These are phyloP conservation scores for Houttuynia cordata DNA, from an alignment of 164 flowering plant genomes.

Conservation along the genomic window DNA sequence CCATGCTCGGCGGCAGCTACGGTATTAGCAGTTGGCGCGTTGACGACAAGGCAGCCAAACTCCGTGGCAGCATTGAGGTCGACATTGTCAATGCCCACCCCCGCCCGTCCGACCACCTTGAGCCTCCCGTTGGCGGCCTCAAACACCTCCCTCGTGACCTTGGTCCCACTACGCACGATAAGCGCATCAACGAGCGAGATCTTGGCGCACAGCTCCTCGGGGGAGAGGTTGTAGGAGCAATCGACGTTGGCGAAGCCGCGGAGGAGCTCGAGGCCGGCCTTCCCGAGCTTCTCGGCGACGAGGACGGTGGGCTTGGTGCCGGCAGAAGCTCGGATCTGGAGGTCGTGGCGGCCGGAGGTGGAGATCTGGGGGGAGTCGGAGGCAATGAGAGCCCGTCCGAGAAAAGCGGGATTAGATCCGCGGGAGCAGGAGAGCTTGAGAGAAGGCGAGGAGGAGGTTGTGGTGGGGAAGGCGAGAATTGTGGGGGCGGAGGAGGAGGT, in stretches of 20 bases:
- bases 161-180: constrained; percentile 90
- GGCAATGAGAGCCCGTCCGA: constrained; percentile 2
- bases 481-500: not conserved
- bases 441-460: constrained; percentile 1
- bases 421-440: constrained; percentile 1
- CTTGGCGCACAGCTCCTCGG: constrained; percentile 52
- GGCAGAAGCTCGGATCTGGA: constrained; percentile 1
- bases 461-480: not conserved
- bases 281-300: constrained; percentile 88
- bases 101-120: constrained; percentile 93
- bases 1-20: constrained; percentile 94
- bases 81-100: constrained; percentile 93
- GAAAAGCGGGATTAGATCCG: constrained; percentile 2
- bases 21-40: constrained; percentile 94
- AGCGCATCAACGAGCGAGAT: constrained; percentile 62
- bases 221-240: constrained; percentile 49
- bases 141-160: constrained; percentile 68
- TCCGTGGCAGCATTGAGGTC: constrained; percentile 96
- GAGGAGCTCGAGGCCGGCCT: constrained; percentile 55
- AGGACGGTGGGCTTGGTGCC: constrained; percentile 46
- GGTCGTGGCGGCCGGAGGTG: not conserved
- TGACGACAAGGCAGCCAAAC: constrained; percentile 78
- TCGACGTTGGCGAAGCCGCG: constrained; percentile 52
- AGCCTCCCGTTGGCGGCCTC: constrained; percentile 67
- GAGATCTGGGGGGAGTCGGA: not conserved